phyloP scores from a whole-genome alignment of 2,329 filamentous ascomycete species.

The Dactylella cylindrospora region DNA sequence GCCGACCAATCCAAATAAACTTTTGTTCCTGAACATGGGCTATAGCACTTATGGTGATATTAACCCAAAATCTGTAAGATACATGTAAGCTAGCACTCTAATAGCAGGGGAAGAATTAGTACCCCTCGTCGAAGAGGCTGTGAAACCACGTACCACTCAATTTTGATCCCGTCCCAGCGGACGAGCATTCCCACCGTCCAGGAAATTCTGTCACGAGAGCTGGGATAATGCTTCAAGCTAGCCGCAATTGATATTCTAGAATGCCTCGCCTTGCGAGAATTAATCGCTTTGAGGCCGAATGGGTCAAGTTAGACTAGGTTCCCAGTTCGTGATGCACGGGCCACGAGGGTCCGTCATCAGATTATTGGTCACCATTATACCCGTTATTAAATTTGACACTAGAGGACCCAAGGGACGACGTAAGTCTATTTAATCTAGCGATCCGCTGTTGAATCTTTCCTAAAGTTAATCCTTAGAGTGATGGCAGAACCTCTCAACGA shows the following conservation, averaged over 20 bases:
- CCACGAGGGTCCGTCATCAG: too few species aligned
- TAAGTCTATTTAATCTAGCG: constrained; percentile 24
- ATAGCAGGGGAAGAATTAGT: too few species aligned
- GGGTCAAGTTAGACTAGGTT: constrained; percentile 3
- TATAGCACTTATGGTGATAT: constrained; percentile 14
- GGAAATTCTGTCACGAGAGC: too few species aligned
- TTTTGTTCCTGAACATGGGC: constrained; percentile 7
- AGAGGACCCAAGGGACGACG: constrained; percentile 12
- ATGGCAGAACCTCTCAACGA: too few species aligned
- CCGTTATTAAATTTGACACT: constrained; percentile 30
- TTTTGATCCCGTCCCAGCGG: constrained; percentile 28
- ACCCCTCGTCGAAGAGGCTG: too few species aligned
- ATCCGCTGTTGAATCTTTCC: too few species aligned
- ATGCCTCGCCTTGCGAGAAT: constrained; percentile 25
- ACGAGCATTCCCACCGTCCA: constrained; percentile 22
- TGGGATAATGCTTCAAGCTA: too few species aligned
- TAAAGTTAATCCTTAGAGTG: too few species aligned
- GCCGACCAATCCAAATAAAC: constrained; percentile 28
- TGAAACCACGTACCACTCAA: background rate
- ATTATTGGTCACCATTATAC: too few species aligned
- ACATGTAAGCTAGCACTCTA: constrained; percentile 23
- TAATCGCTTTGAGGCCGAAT: constrained; percentile 25
- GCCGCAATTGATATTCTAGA: background rate
- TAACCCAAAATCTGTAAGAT: constrained; percentile 15
- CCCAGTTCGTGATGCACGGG: constrained; percentile 26